These are phyloP conservation scores for Gossypium davidsonii DNA, from an alignment of 441 rosid genomes.

Conservation along the genomic window DNA sequence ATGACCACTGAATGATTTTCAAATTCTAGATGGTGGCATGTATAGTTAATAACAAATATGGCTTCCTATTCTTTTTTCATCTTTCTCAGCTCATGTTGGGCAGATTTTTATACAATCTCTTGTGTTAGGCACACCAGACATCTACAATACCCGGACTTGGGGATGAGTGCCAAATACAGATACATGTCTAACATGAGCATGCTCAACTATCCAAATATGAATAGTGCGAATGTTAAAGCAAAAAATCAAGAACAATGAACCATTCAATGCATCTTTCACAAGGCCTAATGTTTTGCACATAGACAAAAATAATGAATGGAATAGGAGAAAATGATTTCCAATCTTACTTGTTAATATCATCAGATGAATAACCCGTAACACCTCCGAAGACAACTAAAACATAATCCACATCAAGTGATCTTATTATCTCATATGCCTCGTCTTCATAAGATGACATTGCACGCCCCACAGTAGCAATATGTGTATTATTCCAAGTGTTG, in stretches of 20 bases:
- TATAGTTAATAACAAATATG: background rate
- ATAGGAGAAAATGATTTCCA: background rate
- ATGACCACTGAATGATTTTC: background rate
- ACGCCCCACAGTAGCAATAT: conserved; percentile 98
- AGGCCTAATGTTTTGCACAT: background rate
- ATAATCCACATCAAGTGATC: conserved; percentile 92
- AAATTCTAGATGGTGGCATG: too few species aligned
- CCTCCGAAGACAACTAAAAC: conserved; percentile 98
- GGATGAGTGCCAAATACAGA: too few species aligned
- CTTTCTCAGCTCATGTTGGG: background rate
- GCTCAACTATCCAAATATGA: background rate
- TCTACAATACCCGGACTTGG: background rate
- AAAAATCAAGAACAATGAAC: background rate
- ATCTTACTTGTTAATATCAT: conserved; percentile 94
- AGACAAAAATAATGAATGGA: background rate
- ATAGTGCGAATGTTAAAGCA: background rate
- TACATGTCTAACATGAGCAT: background rate
- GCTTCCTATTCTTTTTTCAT: background rate
- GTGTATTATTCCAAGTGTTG: conserved; percentile 99
- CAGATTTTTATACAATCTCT: background rate
- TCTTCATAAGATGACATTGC: conserved; percentile 99
- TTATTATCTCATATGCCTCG: conserved; percentile 93
- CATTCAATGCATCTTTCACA: background rate
- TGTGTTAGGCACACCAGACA: background rate
- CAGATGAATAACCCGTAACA: conserved; percentile 96